Evolutionary conservation across 345 rosid species (phyloP), one percentile per base, ranked within the genome.

Genomic region (Pistacia integerrima): DNA sequence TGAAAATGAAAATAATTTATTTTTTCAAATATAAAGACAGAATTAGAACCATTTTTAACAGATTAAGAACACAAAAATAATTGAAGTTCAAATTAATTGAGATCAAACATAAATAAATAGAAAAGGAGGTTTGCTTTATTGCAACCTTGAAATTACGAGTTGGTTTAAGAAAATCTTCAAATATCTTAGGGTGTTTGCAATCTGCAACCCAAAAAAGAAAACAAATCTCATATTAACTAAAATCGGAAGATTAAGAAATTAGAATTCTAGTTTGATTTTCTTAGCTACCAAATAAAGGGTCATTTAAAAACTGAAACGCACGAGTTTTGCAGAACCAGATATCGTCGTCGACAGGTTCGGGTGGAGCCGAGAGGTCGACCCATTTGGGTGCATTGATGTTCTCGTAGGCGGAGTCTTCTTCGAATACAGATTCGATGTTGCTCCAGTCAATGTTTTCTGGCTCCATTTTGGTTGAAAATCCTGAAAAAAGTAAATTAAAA

Each of bases 241-340:
- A 11, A 59, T 56, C 33, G 33, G 33, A 30, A n/a, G 38, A 16
- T 8, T 52, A 46, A 46, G 12, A 46, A 46, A 46, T 5, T 6
- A 0, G 51, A 11, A 46, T 6, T 46, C 51, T 46, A 18, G 25
- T n/a, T 49, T 69, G 8, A 13, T 62, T 63, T 78, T 66, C 69
- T 72, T 57, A 5, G 56, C 41, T 73, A 62, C 74, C 78, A 68
- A 74, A 56, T 25, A 79, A 13, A 48, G 36, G 18, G 44, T 4
- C 35, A 52, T 1, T 4, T 20, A 66, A 54, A 10, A 28, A 22
- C 0, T 11, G 4, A 17, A 36, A n/a, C 66, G 18, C 44, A 76
- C 82, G 57, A 11, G 82, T 57, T 20, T 78, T 82, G 77, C 82
- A 82, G 77, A 82, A 78, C 82, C 82, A 78, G 35, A 72, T 59